These are phyloP conservation scores for Marchantia paleacea DNA, from an alignment of 225 moss, liverwort and hornwort genomes.

Conservation along the genomic window DNA sequence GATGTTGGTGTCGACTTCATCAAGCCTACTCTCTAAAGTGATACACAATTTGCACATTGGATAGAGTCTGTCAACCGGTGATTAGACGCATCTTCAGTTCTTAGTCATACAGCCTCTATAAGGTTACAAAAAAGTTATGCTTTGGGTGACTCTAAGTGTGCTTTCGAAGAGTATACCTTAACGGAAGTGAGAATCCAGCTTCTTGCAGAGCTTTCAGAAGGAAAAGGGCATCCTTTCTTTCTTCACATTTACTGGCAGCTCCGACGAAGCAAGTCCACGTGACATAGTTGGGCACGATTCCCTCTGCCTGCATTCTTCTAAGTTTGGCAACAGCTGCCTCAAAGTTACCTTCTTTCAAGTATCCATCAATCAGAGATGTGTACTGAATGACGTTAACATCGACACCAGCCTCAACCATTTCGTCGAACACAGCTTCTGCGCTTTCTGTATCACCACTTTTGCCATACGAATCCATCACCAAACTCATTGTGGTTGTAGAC, in stretches of 20 bases:
- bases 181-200: conserved; percentile 71
- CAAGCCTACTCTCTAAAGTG: too few relatives aligned
- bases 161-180: conserved; percentile 35
- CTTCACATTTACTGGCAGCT: conserved; percentile 65
- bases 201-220: conserved; percentile 77
- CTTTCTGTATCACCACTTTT: conserved; percentile 45
- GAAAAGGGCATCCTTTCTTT: conserved; percentile 56
- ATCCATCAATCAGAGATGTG: conserved; percentile 63
- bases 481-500: conserved; percentile 38
- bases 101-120: neutral
- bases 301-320: conserved; percentile 56
- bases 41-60: too few relatives aligned
- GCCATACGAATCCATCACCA: conserved; percentile 56
- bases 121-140: neutral
- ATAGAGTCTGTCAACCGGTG: too few relatives aligned
- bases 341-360: conserved; percentile 63
- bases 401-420: conserved; percentile 35
- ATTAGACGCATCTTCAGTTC: too few relatives aligned
- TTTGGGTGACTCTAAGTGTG: neutral
- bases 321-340: conserved; percentile 55
- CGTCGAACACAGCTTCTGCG: conserved; percentile 46
- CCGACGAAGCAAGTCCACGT: conserved; percentile 83
- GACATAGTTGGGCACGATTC: conserved; percentile 61
- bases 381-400: conserved; percentile 46
- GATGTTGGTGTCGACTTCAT: too few relatives aligned